Percentiles rank a stretch among this genome's conserved stretches.
Evolutionary conservation across 441 rosid genomes (phyloP).

Genomic region (Euphorbia neoarborescens): DNA sequence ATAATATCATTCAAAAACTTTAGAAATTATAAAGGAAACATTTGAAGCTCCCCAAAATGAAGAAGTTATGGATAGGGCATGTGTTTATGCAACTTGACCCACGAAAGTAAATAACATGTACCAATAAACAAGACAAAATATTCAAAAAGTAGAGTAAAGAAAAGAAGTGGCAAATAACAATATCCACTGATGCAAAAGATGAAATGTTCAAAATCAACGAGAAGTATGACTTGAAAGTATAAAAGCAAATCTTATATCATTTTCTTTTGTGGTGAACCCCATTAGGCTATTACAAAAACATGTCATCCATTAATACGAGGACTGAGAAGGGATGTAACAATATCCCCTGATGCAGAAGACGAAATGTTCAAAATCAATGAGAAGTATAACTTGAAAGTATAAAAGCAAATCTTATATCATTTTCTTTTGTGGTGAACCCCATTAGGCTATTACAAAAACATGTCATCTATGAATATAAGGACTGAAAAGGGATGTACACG

Average conservation of each 20-base stretch:
- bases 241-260: not conserved
- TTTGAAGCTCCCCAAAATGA: not conserved
- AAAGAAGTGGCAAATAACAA: not conserved
- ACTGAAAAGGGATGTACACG: not conserved
- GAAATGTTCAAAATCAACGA: not conserved
- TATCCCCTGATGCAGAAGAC: not conserved
- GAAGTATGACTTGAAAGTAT: not conserved
- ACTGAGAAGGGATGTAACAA: not conserved
- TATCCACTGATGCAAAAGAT: not conserved
- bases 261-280: not conserved
- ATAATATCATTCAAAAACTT: constrained; percentile 10
- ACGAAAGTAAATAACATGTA: not conserved
- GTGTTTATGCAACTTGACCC: not conserved
- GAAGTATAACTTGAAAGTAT: not conserved
- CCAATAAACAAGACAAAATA: not conserved
- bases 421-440: not conserved
- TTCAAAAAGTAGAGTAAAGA: not conserved
- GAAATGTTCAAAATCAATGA: not conserved
- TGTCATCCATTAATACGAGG: not conserved
- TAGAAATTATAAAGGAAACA: not conserved
- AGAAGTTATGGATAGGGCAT: not conserved
- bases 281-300: not conserved
- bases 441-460: not conserved
- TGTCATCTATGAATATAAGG: not conserved
- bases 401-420: not conserved